A percentile compares a stretch with the other conserved stretches of the same genome.
phyloP scores from a whole-genome alignment of 768 basidiomycete species.

The Ramaria sp. region DNA sequence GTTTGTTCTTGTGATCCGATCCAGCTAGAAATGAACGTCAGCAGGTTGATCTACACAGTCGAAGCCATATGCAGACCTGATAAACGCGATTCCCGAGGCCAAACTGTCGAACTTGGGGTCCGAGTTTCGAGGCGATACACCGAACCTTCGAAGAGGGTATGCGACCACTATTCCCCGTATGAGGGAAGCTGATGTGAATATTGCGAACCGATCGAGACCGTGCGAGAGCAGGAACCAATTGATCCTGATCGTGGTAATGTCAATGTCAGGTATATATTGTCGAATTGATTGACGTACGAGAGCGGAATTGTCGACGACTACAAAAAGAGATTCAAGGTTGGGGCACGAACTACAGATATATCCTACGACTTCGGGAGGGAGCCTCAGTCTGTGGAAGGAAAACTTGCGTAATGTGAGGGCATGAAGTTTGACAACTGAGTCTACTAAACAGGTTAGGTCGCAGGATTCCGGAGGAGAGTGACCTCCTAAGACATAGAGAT shows the following conservation, averaged over 20 bases:
- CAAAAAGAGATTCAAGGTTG: conserved; percentile 51
- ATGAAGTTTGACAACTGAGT: conserved; percentile 38
- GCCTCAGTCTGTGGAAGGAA: conserved; percentile 53
- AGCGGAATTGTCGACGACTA: conserved; percentile 38
- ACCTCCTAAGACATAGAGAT: conserved; percentile 45
- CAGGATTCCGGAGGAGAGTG: conserved; percentile 22
- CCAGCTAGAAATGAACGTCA: conserved; percentile 29
- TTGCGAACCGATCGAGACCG: conserved; percentile 37
- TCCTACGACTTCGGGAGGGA: conserved; percentile 38
- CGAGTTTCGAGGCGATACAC: conserved; percentile 38
- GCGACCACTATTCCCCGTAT: conserved; percentile 6
- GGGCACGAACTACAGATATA: conserved; percentile 46
- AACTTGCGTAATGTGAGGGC: conserved; percentile 41
- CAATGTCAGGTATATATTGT: neutral
- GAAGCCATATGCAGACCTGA: conserved; percentile 36
- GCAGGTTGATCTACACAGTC: neutral
- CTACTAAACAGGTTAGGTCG: conserved; percentile 35
- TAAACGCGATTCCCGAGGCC: conserved; percentile 63
- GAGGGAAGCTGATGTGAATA: conserved; percentile 49
- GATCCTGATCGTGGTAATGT: conserved; percentile 21
- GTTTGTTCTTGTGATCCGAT: conserved; percentile 25
- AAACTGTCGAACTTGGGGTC: conserved; percentile 43
- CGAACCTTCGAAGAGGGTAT: conserved; percentile 24
- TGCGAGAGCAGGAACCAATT: conserved; percentile 31
- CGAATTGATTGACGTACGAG: conserved; percentile 27